Conservation (phyloP, 345 rosid genomes). For the Atalantia buxifolia region DNA sequence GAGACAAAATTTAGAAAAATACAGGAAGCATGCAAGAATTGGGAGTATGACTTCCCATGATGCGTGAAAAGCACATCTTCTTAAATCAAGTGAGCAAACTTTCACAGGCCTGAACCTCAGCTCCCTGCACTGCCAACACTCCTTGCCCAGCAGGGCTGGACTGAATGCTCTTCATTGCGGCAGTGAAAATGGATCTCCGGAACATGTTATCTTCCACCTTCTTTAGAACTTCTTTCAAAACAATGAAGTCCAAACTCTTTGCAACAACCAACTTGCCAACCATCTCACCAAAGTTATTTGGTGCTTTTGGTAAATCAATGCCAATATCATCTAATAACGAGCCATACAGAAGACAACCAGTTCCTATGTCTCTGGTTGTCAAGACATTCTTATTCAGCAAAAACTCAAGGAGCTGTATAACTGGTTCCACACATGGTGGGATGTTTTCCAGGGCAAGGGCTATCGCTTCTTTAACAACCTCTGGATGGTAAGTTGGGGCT, state of each 20-base stretch:
- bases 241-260: conserved; percentile 51
- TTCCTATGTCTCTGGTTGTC: conserved; percentile 47
- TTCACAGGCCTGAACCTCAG: conserved; percentile 31
- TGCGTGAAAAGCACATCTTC: background rate
- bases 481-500: conserved; percentile 55
- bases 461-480: conserved; percentile 69
- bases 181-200: conserved; percentile 36
- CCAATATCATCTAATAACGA: conserved; percentile 71
- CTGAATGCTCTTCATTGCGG: conserved; percentile 19
- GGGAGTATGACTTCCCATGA: background rate
- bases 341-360: conserved; percentile 55
- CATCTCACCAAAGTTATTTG: conserved; percentile 65
- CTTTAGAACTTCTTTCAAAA: conserved; percentile 48
- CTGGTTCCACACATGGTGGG: conserved; percentile 50
- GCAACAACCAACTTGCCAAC: conserved; percentile 52
- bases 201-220: conserved; percentile 59
- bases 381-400: conserved; percentile 47
- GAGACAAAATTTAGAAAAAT: conserved; percentile 3
- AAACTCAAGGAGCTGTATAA: conserved; percentile 41
- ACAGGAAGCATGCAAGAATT: background rate
- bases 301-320: conserved; percentile 82
- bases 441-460: conserved; percentile 54
- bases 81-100: conserved; percentile 20
- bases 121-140: conserved; percentile 29
- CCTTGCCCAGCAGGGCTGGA: conserved; percentile 25